Percentiles rank a stretch among this genome's conserved stretches.
Evolutionary conservation across 2,329 filamentous ascomycete species (phyloP).

Genomic region (Gaeumannomyces tritici): DNA sequence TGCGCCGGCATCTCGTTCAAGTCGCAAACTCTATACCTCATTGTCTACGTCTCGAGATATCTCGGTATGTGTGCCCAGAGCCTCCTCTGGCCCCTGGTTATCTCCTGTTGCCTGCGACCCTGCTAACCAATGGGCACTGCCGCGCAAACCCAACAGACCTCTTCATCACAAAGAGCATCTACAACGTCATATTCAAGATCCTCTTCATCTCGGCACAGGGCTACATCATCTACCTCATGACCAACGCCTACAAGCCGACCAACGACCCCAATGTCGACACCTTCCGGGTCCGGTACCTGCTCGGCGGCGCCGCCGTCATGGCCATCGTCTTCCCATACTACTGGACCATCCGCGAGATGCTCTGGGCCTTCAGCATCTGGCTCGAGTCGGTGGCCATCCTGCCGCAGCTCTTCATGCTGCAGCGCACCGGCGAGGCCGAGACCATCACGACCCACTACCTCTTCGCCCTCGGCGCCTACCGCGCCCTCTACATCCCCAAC

Average conservation of each 20-base stretch:
- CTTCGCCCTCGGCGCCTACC: constrained; percentile 84
- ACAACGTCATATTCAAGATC: constrained; percentile 94
- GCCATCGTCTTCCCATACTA: constrained; percentile 77
- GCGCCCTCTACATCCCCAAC: constrained; percentile 95
- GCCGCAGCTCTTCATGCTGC: constrained; percentile 95
- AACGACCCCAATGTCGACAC: constrained; percentile 96
- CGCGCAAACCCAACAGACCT: constrained; percentile 48
- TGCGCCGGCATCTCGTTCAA: constrained; percentile 98
- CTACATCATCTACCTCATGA: constrained; percentile 97
- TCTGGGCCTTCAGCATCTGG: constrained; percentile 98
- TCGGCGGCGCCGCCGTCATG: constrained; percentile 69
- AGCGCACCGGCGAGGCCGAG: constrained; percentile 94
- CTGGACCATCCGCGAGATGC: constrained; percentile 75
- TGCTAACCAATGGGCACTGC: neutral
- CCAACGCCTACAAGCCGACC: constrained; percentile 92
- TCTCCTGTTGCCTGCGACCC: no score
- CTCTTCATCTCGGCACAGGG: constrained; percentile 83
- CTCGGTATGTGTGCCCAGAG: constrained; percentile 47
- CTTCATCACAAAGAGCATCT: constrained; percentile 73
- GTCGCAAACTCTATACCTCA: constrained; percentile 87
- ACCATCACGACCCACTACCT: constrained; percentile 99
- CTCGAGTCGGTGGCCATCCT: constrained; percentile 93
- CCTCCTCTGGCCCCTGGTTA: neutral
- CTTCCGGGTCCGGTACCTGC: constrained; percentile 91
- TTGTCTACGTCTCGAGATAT: constrained; percentile 92